Conservation (phyloP, 352 stramenopile genomes). For the Globisporangium apiculatum region DNA sequence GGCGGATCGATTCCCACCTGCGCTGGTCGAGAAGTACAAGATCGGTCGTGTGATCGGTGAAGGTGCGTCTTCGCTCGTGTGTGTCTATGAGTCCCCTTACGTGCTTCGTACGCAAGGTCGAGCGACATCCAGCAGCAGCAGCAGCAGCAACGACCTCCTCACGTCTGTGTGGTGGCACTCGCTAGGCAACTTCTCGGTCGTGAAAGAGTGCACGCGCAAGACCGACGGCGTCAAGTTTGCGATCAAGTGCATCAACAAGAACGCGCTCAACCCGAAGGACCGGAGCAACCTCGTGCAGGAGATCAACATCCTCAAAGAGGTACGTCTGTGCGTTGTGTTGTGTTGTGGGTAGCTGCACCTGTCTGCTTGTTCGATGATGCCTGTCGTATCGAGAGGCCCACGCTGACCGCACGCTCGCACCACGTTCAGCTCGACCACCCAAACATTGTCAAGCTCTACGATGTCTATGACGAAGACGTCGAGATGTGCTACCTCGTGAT, state of each 20-base stretch:
- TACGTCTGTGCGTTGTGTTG: slow-evolving; percentile 2
- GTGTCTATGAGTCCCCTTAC: background rate
- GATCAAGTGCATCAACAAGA: slow-evolving; percentile 85
- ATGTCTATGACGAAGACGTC: slow-evolving; percentile 73
- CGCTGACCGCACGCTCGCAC: too few species aligned
- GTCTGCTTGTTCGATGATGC: too few species aligned
- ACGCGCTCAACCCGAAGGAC: slow-evolving; percentile 70
- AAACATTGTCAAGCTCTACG: slow-evolving; percentile 85
- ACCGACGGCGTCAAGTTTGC: slow-evolving; percentile 48
- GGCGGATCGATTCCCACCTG: slow-evolving; percentile 43
- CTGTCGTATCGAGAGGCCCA: too few species aligned
- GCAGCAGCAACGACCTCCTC: background rate
- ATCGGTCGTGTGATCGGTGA: slow-evolving; percentile 69
- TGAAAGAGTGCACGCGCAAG: slow-evolving; percentile 64
- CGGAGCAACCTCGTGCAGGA: slow-evolving; percentile 72
- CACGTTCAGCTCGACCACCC: slow-evolving; percentile 53
- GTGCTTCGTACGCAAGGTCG: too few species aligned
- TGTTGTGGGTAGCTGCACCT: background rate
- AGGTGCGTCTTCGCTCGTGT: slow-evolving; percentile 15
- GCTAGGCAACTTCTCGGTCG: slow-evolving; percentile 80
- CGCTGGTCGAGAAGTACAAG: slow-evolving; percentile 75
- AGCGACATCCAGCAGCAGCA: background rate
- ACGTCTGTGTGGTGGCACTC: background rate
- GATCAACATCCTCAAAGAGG: slow-evolving; percentile 76
- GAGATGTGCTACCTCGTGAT: slow-evolving; percentile 87